Evolutionary conservation across 1,284 basidiomycete species (phyloP).

Genomic region (Puccinia coronata): DNA sequence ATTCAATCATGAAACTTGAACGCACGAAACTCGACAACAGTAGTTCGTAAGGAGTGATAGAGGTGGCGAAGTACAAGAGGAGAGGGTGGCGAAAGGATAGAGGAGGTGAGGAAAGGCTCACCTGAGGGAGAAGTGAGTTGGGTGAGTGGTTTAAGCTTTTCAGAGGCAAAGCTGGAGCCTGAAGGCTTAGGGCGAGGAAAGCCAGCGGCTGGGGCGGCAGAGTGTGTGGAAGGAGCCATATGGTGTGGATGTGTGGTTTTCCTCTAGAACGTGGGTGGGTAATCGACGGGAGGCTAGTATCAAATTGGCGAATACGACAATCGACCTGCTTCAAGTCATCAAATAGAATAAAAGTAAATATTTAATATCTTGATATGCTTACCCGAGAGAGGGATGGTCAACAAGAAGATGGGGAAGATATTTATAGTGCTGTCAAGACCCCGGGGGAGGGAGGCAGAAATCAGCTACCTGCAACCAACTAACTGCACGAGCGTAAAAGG

Average conservation of each 20-base stretch:
- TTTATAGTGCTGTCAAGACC: no score
- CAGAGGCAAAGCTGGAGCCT: conserved; percentile 18
- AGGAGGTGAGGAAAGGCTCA: background rate
- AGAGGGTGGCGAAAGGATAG: background rate
- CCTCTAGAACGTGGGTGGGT: no score
- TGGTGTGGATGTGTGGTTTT: background rate
- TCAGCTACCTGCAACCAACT: no score
- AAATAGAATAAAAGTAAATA: no score
- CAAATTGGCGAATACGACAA: conserved; percentile 48
- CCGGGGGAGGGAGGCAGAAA: no score
- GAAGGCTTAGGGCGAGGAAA: background rate
- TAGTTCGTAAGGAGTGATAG: background rate
- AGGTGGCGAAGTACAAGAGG: background rate
- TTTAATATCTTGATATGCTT: no score
- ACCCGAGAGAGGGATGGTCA: no score
- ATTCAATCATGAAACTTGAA: background rate
- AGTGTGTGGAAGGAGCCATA: background rate
- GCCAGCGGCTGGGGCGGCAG: background rate
- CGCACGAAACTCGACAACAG: background rate
- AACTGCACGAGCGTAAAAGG: no score
- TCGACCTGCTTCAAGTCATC: no score
- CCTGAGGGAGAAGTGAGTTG: conserved; percentile 38
- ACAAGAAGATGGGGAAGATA: no score
- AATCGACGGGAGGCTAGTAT: no score
- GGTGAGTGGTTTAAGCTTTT: conserved; percentile 41